Base-by-base conservation (phyloP, 805 yeast genomes). In the Starmerella vaccinii region DNA sequence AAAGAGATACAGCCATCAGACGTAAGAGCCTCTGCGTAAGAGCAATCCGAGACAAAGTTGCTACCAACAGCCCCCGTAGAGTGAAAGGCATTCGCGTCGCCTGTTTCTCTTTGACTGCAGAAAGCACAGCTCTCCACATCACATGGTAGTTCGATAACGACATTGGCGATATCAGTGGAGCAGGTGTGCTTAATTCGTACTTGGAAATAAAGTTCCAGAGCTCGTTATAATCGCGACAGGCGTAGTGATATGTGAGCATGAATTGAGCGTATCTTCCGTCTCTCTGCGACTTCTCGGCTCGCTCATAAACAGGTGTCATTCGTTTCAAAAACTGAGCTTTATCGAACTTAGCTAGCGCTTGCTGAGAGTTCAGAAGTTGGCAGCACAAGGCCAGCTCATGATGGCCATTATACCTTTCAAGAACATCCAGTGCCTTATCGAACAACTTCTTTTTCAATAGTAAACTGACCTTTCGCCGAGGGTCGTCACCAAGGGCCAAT, bases 221-320 rank as follows among this genome's bases (percentile, higher is more conserved):
- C 4, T 16, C 33, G 9, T 6, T 19, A 12, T 16, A 41, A 16
- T 21, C 27, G 2, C 29, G 34, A 3, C 19, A 12, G 13, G 10
- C 21, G 5, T 35, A 23, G 10, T n/a, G 23, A 19, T 42, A 47
- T 5, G 8, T 9, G 10, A 53, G 47, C 52, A 50, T 47, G 34
- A 50, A 50, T 8, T 53, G 56, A 1, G 50, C 39, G 23, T 33
- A 47, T 1, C 46, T 7, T 29, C 50, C 46, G 39, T 27, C 4
- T 13, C 30, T 19, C 13, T 24, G 13, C 13, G 29, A 2, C 22
- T 23, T 9, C 7, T 38, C 19, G 2, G 22, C 24, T 8, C 22
- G 15, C 8, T 23, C 30, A 16, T 8, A n/a, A 13, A 39, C 35
- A 5, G 37, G 46, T 21, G 21, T 15, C 38, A 43, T 22, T 1